Percentiles rank a stretch among this genome's conserved stretches.
These are phyloP conservation scores for Aspergillus neoniger DNA, from an alignment of 2,329 filamentous ascomycete genomes.

Conservation along the genomic window DNA sequence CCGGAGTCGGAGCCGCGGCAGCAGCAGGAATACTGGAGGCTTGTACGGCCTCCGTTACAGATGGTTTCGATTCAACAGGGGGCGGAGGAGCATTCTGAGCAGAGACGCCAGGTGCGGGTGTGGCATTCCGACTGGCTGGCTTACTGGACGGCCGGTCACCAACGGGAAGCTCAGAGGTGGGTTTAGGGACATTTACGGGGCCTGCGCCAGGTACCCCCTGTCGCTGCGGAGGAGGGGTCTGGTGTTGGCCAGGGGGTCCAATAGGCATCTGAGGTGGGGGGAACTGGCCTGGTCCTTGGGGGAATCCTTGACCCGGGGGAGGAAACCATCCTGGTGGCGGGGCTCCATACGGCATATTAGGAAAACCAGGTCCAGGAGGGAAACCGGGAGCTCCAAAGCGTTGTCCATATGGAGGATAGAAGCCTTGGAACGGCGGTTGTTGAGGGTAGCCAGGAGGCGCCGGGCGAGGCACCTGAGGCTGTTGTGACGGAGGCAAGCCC, in stretches of 20 bases:
- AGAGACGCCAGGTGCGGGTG: constrained; percentile 33
- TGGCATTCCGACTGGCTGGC: constrained; percentile 36
- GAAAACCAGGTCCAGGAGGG: constrained; percentile 65
- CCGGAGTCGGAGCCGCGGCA: constrained; percentile 22
- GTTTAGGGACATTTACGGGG: constrained; percentile 33
- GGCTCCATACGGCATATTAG: constrained; percentile 75
- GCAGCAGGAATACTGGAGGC: constrained; percentile 28
- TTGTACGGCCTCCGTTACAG: constrained; percentile 40
- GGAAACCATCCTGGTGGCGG: constrained; percentile 76
- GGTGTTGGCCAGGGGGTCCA: constrained; percentile 55
- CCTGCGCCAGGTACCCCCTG: constrained; percentile 32
- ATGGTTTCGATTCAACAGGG: constrained; percentile 43
- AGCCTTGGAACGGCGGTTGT: constrained; percentile 47
- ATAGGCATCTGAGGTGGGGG: constrained; percentile 61
- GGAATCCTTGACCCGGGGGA: constrained; percentile 72
- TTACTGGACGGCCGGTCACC: constrained; percentile 41
- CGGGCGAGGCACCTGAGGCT: constrained; percentile 43
- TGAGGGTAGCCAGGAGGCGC: constrained; percentile 44
- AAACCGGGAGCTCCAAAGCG: constrained; percentile 52
- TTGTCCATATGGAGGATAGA: constrained; percentile 50
- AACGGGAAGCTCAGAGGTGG: constrained; percentile 48
- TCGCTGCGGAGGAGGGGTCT: constrained; percentile 38
- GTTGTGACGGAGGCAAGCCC: constrained; percentile 45
- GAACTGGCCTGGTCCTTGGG: constrained; percentile 65
- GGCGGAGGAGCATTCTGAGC: constrained; percentile 37